phyloP scores from a whole-genome alignment of 2,329 filamentous ascomycete species.

The Arthrobotrys sphaeroides region DNA sequence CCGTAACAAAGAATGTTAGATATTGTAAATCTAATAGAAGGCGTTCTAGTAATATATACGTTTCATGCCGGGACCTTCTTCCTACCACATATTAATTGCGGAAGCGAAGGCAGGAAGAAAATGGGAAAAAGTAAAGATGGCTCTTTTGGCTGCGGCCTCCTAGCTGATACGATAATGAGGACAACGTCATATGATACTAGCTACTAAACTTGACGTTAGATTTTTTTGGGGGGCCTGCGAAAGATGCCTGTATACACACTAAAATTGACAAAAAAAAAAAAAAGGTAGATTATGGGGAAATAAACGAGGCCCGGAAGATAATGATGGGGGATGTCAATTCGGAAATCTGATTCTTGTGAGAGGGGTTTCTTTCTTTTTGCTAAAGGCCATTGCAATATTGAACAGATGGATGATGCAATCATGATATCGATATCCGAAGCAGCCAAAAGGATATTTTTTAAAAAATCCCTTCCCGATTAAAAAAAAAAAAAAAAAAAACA shows the following conservation, averaged over 20 bases:
- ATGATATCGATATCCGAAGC: slow-evolving; percentile 28
- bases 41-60: slow-evolving; percentile 26
- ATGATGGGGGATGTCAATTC: slow-evolving; percentile 5
- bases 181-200: slow-evolving; percentile 44
- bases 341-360: slow-evolving; percentile 22
- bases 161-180: slow-evolving; percentile 48
- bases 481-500: slow-evolving; percentile 16
- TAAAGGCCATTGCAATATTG: slow-evolving; percentile 7
- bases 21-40: slow-evolving; percentile 7
- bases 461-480: slow-evolving; percentile 46
- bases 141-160: not conserved
- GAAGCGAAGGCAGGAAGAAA: not conserved
- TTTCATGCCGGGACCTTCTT: slow-evolving; percentile 23
- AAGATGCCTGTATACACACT: slow-evolving; percentile 19
- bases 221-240: not conserved
- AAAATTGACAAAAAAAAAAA: slow-evolving; percentile 30
- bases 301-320: slow-evolving; percentile 10
- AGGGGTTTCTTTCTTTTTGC: slow-evolving; percentile 28
- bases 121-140: not conserved
- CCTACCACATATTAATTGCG: slow-evolving; percentile 9
- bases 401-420: slow-evolving; percentile 34
- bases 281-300: not conserved
- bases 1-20: slow-evolving; percentile 28
- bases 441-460: not conserved
- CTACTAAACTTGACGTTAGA: not conserved